Evolutionary conservation across 2,329 filamentous ascomycete species (phyloP).

Genomic region (Fusarium denticulatum): DNA sequence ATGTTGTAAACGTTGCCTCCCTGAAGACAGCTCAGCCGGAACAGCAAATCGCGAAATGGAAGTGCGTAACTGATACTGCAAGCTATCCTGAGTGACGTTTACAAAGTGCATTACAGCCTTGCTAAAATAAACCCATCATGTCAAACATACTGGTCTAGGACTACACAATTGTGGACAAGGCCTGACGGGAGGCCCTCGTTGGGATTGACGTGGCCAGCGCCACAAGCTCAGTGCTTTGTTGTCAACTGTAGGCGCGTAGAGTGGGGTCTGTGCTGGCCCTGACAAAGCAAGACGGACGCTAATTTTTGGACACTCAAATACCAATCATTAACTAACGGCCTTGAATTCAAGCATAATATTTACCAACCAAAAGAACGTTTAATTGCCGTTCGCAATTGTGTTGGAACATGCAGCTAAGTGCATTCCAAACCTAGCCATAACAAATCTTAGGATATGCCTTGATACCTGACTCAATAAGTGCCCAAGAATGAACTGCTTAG

Average conservation of each 20-base stretch:
- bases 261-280: fast-evolving
- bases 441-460: background rate
- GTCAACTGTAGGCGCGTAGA: background rate
- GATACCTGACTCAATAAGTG: background rate
- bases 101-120: background rate
- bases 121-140: fast-evolving
- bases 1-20: fast-evolving
- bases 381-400: background rate
- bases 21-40: fast-evolving
- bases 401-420: background rate
- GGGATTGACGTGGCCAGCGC: background rate
- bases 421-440: fast-evolving
- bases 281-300: fast-evolving
- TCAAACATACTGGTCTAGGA: background rate
- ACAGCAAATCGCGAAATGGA: fast-evolving
- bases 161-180: background rate
- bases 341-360: fast-evolving
- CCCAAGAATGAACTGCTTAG: background rate
- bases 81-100: fast-evolving
- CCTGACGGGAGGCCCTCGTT: background rate
- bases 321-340: background rate
- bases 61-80: fast-evolving
- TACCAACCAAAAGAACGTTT: background rate
- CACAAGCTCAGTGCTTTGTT: background rate
- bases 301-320: background rate